A percentile compares a stretch with the other conserved stretches of the same genome.
phyloP scores from a whole-genome alignment of 371 early-diverging fungal genomes.

The Catenaria anguillulae region DNA sequence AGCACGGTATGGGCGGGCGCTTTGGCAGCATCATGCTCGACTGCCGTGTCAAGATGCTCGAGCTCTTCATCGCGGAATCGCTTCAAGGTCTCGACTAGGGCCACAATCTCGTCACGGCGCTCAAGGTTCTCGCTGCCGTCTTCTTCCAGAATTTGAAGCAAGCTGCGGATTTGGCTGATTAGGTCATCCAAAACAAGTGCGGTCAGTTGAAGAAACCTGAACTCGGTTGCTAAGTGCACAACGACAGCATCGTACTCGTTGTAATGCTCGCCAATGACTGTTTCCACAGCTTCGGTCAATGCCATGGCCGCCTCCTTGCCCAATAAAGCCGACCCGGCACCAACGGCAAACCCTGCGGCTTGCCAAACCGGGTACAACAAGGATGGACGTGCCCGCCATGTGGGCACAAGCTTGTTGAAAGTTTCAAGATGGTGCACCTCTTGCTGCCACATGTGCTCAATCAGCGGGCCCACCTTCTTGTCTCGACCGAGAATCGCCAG shows the following conservation, averaged over 20 bases:
- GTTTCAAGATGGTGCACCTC: constrained; percentile 65
- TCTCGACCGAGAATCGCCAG: constrained; percentile 63
- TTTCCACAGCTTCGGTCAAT: constrained; percentile 95
- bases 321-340: constrained; percentile 71
- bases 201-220: too few relatives aligned
- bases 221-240: too few relatives aligned
- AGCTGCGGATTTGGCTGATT: constrained; percentile 51
- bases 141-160: constrained; percentile 30
- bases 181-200: too few relatives aligned
- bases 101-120: constrained; percentile 31
- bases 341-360: constrained; percentile 70
- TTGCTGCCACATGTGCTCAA: constrained; percentile 91
- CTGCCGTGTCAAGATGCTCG: constrained; percentile 82
- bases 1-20: constrained; percentile 61
- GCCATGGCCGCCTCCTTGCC: constrained; percentile 95
- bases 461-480: constrained; percentile 46
- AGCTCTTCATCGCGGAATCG: constrained; percentile 89
- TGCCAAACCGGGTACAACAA: constrained; percentile 74
- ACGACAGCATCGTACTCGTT: constrained; percentile 68
- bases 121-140: constrained; percentile 14
- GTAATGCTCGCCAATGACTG: constrained; percentile 91
- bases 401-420: constrained; percentile 57
- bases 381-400: constrained; percentile 73
- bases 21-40: constrained; percentile 59
- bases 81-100: constrained; percentile 40